Evolutionary conservation across 2,329 filamentous ascomycete species (phyloP), one percentile per base, ranked within the genome.

Genomic region (Phoma sp.): DNA sequence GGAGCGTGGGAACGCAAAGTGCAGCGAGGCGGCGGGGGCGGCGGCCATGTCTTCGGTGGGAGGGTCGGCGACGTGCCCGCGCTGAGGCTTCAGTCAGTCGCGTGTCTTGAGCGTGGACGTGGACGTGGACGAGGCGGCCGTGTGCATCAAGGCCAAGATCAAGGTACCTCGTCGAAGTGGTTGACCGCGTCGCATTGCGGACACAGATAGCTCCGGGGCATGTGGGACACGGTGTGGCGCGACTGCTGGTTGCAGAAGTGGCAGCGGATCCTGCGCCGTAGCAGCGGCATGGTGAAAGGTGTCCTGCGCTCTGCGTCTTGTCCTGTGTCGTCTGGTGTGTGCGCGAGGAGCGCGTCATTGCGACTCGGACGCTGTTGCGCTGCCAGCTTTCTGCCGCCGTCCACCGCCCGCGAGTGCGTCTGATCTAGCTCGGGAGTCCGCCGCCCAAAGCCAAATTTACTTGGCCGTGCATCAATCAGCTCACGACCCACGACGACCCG

Each of bases 41-140:
- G 43, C 58, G 55, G 69, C 58, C 13, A 71, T 63, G 55, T 79
- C 83, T 55, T 85, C 84, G 19, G 82, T 77, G 22, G 87, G 92
- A 24, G 93, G 91, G 74, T 99, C 94, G 51, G 91, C 89, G 62
- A 98, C 95, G 45, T 96, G 87, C 68, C 94, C 94, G 73, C 91
- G 86, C 90, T 95, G 68, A n/a, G 60, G 2, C 1, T 38, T 9
- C 13, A n/a, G 51, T 55, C 36, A 55, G 52, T 41, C 24, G 19
- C 10, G 44, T n/a, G 15, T 31, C 9, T 31, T 4, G 27, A 9
- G 27, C 6, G 10, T 31, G 4, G 6, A 9, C 9, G 25, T 13
- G 27, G 2, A 10, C 12, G 27, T 9, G 10, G 29, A 31, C 29
- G 29, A 13, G 29, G 41, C 29, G 21, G 45, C 27, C 19, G 25